phyloP scores from a whole-genome alignment of 208 protist species.

The Acanthamoeba triangularis region DNA sequence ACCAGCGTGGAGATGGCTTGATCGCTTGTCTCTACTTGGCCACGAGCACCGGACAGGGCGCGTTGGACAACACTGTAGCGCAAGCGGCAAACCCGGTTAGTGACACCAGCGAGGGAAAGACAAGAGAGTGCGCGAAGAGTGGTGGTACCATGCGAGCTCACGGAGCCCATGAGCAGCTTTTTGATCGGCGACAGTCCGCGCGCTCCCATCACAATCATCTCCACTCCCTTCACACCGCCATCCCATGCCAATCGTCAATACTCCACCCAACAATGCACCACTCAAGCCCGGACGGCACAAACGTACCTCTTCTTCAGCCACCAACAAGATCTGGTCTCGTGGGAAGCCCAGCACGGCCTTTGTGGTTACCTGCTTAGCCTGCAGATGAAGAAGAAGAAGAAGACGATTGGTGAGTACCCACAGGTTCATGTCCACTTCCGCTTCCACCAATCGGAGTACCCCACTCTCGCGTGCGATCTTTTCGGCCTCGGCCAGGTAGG shows the following conservation, averaged over 20 bases:
- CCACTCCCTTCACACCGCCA: background rate
- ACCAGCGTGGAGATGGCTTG: too few species aligned
- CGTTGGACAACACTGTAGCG: background rate
- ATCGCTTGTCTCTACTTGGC: background rate
- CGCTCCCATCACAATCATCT: background rate
- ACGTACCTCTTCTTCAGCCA: background rate
- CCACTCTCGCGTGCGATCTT: background rate
- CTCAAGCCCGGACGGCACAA: background rate
- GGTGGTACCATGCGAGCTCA: background rate
- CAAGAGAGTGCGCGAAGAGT: background rate
- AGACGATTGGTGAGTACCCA: background rate
- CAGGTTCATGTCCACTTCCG: background rate
- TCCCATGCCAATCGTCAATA: background rate
- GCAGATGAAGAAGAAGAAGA: background rate
- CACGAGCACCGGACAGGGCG: background rate
- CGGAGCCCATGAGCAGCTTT: background rate
- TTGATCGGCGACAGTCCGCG: constrained; percentile 6
- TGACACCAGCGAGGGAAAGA: background rate
- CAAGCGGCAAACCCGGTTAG: background rate
- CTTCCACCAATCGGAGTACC: background rate
- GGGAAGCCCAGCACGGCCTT: constrained; percentile 28
- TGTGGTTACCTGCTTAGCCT: background rate
- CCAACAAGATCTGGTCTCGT: background rate
- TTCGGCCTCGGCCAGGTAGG: background rate
- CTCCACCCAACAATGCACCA: background rate